Conservation (phyloP, 2,329 filamentous ascomycete genomes). For the Cladorrhinum sp. region DNA sequence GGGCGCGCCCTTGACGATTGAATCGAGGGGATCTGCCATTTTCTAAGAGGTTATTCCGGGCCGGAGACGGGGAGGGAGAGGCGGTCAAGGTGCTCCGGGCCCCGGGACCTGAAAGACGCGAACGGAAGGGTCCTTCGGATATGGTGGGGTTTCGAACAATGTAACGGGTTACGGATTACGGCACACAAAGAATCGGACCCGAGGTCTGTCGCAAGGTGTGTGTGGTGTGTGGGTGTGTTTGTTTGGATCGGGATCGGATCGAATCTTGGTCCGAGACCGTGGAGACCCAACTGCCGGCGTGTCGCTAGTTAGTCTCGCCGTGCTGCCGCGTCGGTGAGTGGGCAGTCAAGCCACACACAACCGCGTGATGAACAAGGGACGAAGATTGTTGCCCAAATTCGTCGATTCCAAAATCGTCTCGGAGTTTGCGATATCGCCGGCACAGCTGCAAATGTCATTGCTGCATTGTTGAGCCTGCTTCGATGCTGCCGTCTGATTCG, state of each 20-base stretch:
- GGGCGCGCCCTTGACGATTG: constrained; percentile 87
- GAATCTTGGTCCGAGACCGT: background rate
- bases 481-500: too few species aligned
- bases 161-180: background rate
- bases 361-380: background rate
- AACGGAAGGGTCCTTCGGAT: background rate
- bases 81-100: constrained; percentile 2
- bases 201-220: too few species aligned
- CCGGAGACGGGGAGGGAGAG: background rate
- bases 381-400: background rate
- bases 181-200: background rate
- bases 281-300: background rate
- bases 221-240: too few species aligned
- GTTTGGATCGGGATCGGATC: background rate
- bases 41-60: constrained; percentile 15
- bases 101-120: background rate
- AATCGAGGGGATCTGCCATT: constrained; percentile 73
- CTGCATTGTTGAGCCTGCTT: background rate
- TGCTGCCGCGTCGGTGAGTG: background rate
- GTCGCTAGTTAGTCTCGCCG: background rate
- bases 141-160: background rate
- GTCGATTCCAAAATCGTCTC: background rate
- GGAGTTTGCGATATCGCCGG: constrained; percentile 7
- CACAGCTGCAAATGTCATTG: background rate
- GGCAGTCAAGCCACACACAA: background rate